These are phyloP conservation scores for Pinus taeda DNA, from an alignment of 75 land plant species.

Conservation along the genomic window DNA sequence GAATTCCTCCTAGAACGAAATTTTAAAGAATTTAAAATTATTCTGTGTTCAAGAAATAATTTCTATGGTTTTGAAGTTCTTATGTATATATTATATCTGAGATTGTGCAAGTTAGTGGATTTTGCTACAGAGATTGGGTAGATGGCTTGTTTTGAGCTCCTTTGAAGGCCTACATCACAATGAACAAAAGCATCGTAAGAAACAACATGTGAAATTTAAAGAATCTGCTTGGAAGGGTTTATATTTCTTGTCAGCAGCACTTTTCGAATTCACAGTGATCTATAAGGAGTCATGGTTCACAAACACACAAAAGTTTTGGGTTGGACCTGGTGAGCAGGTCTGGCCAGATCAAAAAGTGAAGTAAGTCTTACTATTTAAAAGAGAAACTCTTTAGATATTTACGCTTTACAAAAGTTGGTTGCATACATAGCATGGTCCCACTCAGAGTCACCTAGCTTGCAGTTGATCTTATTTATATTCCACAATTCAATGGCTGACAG, in stretches of 20 bases:
- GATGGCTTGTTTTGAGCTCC: conserved; percentile 29
- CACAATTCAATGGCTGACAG: conserved; percentile 27
- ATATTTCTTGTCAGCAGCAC: conserved; percentile 75
- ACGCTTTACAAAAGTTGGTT: background rate
- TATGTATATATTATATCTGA: background rate
- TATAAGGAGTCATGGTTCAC: conserved; percentile 88
- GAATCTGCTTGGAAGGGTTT: conserved; percentile 93
- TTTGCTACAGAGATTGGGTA: conserved; percentile 53
- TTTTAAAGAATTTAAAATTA: background rate
- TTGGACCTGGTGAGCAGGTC: conserved; percentile 85
- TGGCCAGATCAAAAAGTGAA: conserved; percentile 93
- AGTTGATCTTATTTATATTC: background rate
- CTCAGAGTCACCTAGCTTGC: too few species aligned
- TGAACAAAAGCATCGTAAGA: conserved; percentile 34
- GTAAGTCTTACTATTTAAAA: conserved; percentile 35
- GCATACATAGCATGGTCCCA: too few species aligned
- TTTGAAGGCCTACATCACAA: conserved; percentile 8
- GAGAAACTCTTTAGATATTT: background rate
- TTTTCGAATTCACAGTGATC: conserved; percentile 55
- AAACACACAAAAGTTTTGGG: conserved; percentile 73
- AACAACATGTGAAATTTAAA: conserved; percentile 74
- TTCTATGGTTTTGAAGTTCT: background rate
- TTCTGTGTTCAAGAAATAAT: background rate
- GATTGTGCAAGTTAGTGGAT: too few species aligned
- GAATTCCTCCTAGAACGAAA: background rate